Conservation (phyloP, 768 basidiomycete species). For the Hypholoma sublateritium region DNA sequence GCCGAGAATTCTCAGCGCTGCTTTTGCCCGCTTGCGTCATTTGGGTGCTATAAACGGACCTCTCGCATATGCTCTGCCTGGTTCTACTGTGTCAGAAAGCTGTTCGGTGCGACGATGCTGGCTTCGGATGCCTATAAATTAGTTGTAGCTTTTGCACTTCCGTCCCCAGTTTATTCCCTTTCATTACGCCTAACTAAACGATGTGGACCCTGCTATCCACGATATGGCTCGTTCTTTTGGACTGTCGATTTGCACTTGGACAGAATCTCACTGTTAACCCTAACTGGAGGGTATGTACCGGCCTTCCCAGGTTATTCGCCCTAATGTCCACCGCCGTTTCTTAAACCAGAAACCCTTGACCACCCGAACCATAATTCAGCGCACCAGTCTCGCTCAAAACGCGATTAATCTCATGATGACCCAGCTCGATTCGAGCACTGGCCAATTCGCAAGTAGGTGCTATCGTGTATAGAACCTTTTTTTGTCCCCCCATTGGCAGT, state of each 20-base stretch:
- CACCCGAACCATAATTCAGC: constrained; percentile 34
- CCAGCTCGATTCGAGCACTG: constrained; percentile 27
- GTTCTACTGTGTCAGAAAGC: too few species aligned
- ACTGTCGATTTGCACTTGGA: constrained; percentile 17
- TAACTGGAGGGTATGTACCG: constrained; percentile 40
- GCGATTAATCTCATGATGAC: constrained; percentile 41
- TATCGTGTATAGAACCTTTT: not conserved
- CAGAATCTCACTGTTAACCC: constrained; percentile 42
- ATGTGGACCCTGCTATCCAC: not conserved
- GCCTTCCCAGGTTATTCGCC: constrained; percentile 1
- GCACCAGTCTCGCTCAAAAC: constrained; percentile 40
- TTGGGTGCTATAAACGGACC: too few species aligned
- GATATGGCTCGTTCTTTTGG: not conserved
- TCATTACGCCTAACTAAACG: not conserved
- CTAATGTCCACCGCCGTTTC: not conserved
- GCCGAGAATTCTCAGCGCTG: too few species aligned
- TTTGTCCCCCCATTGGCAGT: too few species aligned
- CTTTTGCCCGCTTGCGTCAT: too few species aligned
- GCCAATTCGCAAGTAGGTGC: constrained; percentile 10
- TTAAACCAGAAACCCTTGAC: constrained; percentile 39
- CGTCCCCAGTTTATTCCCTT: too few species aligned
- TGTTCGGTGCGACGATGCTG: too few species aligned
- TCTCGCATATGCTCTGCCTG: too few species aligned
- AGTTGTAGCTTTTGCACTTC: too few species aligned
- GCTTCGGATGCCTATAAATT: too few species aligned